phyloP scores from a whole-genome alignment of 129 eudicot species.

The Flaveria ramosissima region DNA sequence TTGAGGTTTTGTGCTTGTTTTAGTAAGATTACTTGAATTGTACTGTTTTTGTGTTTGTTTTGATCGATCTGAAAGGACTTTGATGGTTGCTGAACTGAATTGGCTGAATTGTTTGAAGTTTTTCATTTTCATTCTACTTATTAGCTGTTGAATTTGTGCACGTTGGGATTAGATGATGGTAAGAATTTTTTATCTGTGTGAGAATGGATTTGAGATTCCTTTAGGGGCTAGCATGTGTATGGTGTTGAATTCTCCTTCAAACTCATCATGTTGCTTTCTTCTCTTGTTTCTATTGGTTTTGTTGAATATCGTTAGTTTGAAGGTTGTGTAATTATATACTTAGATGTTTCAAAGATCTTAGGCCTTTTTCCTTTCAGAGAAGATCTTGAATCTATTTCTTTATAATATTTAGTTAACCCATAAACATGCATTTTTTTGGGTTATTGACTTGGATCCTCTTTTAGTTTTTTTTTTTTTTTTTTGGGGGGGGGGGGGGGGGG shows the following conservation, averaged over 20 bases:
- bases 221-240: slow-evolving; percentile 4
- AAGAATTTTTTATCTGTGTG: slow-evolving; percentile 15
- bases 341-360: slow-evolving; percentile 20
- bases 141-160: neutral
- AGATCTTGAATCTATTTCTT: slow-evolving; percentile 3
- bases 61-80: slow-evolving; percentile 1
- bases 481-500: neutral
- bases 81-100: slow-evolving; percentile 1
- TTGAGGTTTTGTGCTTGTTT: slow-evolving; percentile 21
- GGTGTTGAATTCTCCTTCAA: slow-evolving; percentile 20
- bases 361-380: slow-evolving; percentile 30
- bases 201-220: slow-evolving; percentile 16
- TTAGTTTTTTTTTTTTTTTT: neutral
- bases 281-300: neutral
- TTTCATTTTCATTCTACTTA: neutral
- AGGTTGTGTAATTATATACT: neutral
- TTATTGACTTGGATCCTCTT: neutral
- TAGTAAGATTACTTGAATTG: neutral
- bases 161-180: neutral
- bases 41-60: neutral
- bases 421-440: neutral
- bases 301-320: neutral
- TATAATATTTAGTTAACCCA: no score
- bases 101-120: neutral
- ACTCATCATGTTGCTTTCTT: slow-evolving; percentile 7